Conservation (phyloP, 345 rosid genomes). For the Rhodamnia rubescens region DNA sequence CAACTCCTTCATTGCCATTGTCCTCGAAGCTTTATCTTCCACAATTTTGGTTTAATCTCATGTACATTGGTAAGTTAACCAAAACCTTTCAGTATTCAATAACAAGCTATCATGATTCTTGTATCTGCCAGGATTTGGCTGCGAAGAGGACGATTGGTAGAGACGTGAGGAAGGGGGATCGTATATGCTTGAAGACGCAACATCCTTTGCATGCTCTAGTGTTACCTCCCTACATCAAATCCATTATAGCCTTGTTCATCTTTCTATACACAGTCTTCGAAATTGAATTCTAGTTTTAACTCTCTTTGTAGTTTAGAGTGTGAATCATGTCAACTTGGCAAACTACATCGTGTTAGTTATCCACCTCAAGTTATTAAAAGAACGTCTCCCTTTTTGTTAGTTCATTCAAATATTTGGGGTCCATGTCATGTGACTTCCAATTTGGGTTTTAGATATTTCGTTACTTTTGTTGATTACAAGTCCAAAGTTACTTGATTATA, state of each 20-base stretch:
- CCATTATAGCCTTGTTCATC: not conserved
- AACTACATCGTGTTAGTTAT: not conserved
- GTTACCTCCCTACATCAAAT: not conserved
- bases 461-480: not conserved
- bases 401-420: not conserved
- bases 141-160: not conserved
- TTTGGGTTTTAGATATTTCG: not conserved
- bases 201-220: not conserved
- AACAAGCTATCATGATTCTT: not conserved
- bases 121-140: not conserved
- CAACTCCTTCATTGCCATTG: not conserved
- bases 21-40: not conserved
- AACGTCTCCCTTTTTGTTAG: not conserved
- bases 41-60: not conserved
- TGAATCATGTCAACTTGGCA: not conserved
- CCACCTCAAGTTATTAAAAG: not conserved
- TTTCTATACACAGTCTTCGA: not conserved
- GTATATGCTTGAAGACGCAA: not conserved
- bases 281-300: not conserved
- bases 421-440: not conserved
- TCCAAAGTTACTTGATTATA: not conserved
- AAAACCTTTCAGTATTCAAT: not conserved
- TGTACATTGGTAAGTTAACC: not conserved
- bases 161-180: not conserved
- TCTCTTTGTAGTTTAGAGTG: not conserved